Conservation (phyloP, 108 stramenopile species). For the Skeletonema marinoi region DNA sequence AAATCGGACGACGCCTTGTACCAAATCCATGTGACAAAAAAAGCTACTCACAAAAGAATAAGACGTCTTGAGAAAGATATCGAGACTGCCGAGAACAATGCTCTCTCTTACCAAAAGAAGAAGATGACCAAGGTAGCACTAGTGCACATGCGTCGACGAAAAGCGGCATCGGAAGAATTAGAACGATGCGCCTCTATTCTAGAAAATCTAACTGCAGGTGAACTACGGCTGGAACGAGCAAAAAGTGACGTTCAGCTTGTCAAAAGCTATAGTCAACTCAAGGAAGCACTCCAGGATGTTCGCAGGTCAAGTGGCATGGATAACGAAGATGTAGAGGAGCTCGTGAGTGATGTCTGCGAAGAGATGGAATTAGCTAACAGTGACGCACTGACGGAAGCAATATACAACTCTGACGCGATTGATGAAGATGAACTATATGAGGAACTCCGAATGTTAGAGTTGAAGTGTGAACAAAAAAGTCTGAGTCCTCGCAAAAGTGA, state of each 20-base stretch:
- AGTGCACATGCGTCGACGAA: conserved; percentile 35
- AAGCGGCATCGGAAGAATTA: conserved; percentile 31
- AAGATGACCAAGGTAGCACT: conserved; percentile 12
- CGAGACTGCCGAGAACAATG: conserved; percentile 20
- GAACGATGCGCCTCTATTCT: conserved; percentile 35
- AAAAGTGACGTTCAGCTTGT: conserved; percentile 24
- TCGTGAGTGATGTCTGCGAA: conserved; percentile 35
- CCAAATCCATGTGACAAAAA: conserved; percentile 37
- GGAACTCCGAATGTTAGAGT: conserved; percentile 33
- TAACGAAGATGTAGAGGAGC: conserved; percentile 17
- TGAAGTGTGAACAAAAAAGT: conserved; percentile 12
- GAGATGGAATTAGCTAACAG: conserved; percentile 20
- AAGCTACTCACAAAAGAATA: conserved; percentile 19
- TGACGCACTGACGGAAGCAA: neutral
- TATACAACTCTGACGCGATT: neutral
- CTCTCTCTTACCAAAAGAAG: conserved; percentile 16
- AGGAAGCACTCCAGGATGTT: conserved; percentile 29
- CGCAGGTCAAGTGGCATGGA: conserved; percentile 11
- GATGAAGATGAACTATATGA: conserved; percentile 38
- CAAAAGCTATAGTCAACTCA: conserved; percentile 14
- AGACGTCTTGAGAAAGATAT: conserved; percentile 24
- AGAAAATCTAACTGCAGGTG: conserved; percentile 33
- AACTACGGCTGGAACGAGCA: conserved; percentile 39
- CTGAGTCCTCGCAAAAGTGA: neutral
- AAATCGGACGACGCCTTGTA: conserved; percentile 31